Evolutionary conservation across 257 asterid genomes (phyloP).

Genomic region (Ilex asprella): DNA sequence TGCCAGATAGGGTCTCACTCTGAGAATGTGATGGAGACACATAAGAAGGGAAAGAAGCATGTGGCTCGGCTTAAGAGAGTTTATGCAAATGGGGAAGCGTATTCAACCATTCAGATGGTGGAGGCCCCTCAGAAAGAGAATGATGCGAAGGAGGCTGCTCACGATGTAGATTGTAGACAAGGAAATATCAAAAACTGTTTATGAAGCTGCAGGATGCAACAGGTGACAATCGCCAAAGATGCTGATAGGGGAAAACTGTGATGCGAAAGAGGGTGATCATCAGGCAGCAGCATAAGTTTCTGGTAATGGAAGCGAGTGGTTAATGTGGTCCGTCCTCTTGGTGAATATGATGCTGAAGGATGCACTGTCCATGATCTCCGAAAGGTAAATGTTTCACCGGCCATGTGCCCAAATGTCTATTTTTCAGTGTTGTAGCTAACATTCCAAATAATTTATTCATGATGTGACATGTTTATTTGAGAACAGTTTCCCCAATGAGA

Average conservation of each 20-base stretch:
- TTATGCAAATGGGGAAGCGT: constrained; percentile 1
- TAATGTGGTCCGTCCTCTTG: background rate
- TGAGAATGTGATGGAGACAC: constrained; percentile 22
- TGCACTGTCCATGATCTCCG: background rate
- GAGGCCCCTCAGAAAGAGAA: constrained; percentile 3
- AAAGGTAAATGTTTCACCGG: too few species aligned
- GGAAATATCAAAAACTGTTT: too few species aligned
- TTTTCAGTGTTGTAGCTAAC: too few species aligned
- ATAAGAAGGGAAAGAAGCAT: constrained; percentile 48
- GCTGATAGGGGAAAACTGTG: too few species aligned
- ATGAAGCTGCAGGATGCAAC: too few species aligned
- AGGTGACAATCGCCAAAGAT: too few species aligned
- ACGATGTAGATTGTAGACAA: too few species aligned
- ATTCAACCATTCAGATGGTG: background rate
- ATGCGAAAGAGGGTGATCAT: background rate
- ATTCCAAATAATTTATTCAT: too few species aligned
- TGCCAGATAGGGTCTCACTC: constrained; percentile 36
- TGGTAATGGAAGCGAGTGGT: background rate
- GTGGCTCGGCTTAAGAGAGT: constrained; percentile 9
- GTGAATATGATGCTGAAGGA: background rate
- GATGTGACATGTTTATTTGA: too few species aligned
- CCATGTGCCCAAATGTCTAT: too few species aligned
- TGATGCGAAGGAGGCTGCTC: background rate
- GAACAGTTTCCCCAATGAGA: too few species aligned
- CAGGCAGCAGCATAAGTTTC: background rate